These are phyloP conservation scores for Pilatotrama ljubarskyi DNA, from an alignment of 768 basidiomycete species.

Conservation along the genomic window DNA sequence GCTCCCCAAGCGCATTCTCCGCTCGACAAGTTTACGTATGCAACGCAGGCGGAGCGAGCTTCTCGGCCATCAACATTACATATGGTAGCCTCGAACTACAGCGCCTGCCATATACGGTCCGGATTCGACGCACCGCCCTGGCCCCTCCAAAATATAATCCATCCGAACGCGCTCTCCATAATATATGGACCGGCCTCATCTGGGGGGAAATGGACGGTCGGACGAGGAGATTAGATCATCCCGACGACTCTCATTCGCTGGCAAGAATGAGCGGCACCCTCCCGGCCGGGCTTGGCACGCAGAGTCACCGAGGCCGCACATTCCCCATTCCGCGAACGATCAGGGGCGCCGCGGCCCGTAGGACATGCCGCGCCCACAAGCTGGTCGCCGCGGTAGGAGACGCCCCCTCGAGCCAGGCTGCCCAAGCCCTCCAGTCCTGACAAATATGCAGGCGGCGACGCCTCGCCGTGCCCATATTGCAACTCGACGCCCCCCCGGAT, in stretches of 20 bases:
- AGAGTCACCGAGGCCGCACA: background rate
- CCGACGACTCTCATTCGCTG: too few relatives aligned
- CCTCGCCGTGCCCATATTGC: background rate
- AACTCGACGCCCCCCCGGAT: background rate
- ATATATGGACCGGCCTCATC: too few relatives aligned
- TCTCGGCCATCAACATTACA: too few relatives aligned
- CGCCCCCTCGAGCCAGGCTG: background rate
- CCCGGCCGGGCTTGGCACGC: background rate
- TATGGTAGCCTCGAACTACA: background rate
- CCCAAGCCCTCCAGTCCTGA: background rate
- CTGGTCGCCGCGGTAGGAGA: too few relatives aligned
- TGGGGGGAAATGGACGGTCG: too few relatives aligned
- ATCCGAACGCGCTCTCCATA: too few relatives aligned
- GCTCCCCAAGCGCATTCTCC: too few relatives aligned
- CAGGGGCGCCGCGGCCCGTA: slow-evolving; percentile 6
- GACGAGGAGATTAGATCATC: background rate
- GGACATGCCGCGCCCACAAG: background rate
- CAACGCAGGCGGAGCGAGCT: too few relatives aligned
- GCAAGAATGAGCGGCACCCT: too few relatives aligned
- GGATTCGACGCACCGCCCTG: too few relatives aligned
- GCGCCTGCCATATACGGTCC: background rate
- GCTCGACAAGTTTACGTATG: too few relatives aligned
- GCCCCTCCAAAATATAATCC: too few relatives aligned
- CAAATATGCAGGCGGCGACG: slow-evolving; percentile 5
- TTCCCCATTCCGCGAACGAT: background rate